Conservation (phyloP, 306 rosid genomes). For the Lablab purpureus region DNA sequence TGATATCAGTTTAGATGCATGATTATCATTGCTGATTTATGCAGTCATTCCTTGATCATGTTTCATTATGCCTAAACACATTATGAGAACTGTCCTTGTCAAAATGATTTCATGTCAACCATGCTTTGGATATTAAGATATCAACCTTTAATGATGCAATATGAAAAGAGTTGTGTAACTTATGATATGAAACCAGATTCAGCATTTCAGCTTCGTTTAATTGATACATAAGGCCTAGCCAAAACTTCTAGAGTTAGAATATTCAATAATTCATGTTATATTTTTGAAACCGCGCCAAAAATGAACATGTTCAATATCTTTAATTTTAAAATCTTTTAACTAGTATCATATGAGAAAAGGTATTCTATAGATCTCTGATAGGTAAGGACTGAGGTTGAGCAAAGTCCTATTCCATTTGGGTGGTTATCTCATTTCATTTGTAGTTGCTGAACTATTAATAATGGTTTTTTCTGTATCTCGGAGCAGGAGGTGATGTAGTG, state of each 20-base stretch:
- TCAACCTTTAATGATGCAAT: conserved; percentile 19
- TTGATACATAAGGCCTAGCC: not conserved
- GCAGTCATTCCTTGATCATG: not conserved
- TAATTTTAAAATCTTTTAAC: not conserved
- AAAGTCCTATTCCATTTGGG: not conserved
- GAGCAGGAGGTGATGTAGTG: conserved; percentile 73
- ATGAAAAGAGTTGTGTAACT: conserved; percentile 8
- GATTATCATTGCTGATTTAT: conserved; percentile 26
- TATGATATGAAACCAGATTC: not conserved
- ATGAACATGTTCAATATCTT: not conserved
- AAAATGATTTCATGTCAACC: conserved; percentile 34
- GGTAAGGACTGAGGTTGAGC: not conserved
- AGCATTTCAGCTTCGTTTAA: conserved; percentile 10
- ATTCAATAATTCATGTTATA: conserved; percentile 11
- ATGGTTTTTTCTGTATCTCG: conserved; percentile 39
- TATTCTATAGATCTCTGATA: conserved; percentile 11
- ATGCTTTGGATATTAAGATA: conserved; percentile 27
- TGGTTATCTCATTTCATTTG: not conserved
- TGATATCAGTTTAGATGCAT: conserved; percentile 4
- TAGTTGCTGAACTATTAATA: conserved; percentile 1
- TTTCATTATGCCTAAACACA: not conserved
- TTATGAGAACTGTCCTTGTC: conserved; percentile 1
- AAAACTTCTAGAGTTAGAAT: conserved; percentile 8
- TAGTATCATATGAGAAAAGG: not conserved
- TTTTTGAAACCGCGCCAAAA: not conserved